Evolutionary conservation across 2,329 filamentous ascomycete genomes (phyloP).

Genomic region (Tolypocladium inflatum): DNA sequence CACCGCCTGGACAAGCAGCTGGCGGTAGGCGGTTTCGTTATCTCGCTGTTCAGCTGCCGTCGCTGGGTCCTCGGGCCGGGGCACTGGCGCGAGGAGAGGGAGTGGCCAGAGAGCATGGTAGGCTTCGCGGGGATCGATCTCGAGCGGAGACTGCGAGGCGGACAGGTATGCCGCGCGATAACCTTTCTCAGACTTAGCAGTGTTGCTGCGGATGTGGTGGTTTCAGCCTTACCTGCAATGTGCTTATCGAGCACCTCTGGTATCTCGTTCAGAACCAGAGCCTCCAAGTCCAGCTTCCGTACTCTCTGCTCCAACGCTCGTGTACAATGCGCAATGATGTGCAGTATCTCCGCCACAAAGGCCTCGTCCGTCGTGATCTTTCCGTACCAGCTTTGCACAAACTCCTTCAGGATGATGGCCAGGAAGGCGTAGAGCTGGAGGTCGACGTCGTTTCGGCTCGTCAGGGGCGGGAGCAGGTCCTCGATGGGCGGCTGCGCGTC

Average conservation of each 20-base stretch:
- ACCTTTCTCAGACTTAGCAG: slow-evolving; percentile 36
- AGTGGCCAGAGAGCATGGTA: slow-evolving; percentile 82
- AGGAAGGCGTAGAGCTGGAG: slow-evolving; percentile 88
- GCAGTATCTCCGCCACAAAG: slow-evolving; percentile 80
- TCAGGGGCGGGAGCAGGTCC: slow-evolving; percentile 79
- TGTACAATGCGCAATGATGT: slow-evolving; percentile 87
- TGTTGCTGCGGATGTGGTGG: background rate
- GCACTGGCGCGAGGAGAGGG: slow-evolving; percentile 71
- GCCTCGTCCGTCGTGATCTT: slow-evolving; percentile 85
- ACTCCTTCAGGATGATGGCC: slow-evolving; percentile 81
- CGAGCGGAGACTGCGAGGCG: slow-evolving; percentile 47
- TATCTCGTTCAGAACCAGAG: slow-evolving; percentile 77
- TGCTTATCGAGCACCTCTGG: slow-evolving; percentile 74
- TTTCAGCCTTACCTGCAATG: slow-evolving; percentile 50
- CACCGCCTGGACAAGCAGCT: slow-evolving; percentile 74
- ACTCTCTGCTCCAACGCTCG: slow-evolving; percentile 79
- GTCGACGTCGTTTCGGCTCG: slow-evolving; percentile 89
- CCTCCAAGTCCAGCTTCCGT: slow-evolving; percentile 72
- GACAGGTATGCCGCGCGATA: slow-evolving; percentile 60
- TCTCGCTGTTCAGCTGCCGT: slow-evolving; percentile 53
- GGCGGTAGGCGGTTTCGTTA: slow-evolving; percentile 77
- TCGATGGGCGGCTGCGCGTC: slow-evolving; percentile 51
- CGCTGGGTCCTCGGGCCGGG: slow-evolving; percentile 40
- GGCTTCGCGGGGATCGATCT: slow-evolving; percentile 53
- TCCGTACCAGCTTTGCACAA: slow-evolving; percentile 85